Evolutionary conservation across 2,329 filamentous ascomycete genomes (phyloP).

Genomic region (Epichloe gansuensis): DNA sequence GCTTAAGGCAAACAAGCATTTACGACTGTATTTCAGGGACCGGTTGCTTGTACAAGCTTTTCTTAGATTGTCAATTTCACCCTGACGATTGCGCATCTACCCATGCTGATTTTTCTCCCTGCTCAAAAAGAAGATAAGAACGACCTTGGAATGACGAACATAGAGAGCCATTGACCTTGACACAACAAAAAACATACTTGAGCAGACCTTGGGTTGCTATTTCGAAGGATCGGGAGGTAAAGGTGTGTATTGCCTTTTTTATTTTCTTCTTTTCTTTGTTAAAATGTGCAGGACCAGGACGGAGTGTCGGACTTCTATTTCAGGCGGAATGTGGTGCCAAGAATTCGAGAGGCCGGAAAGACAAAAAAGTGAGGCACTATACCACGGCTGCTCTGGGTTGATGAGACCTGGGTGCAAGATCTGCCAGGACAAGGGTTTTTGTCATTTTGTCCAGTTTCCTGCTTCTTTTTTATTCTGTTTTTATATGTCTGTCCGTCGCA

Average conservation of each 20-base stretch:
- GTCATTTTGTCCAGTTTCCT: neutral
- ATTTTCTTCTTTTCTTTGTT: conserved; percentile 11
- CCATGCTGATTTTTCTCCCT: conserved; percentile 16
- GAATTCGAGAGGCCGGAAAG: conserved; percentile 23
- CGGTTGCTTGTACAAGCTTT: conserved; percentile 16
- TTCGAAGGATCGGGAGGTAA: conserved; percentile 22
- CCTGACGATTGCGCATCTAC: conserved; percentile 12
- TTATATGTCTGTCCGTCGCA: conserved; percentile 9
- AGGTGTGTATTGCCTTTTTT: conserved; percentile 22
- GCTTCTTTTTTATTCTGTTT: neutral
- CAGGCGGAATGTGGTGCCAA: conserved; percentile 22
- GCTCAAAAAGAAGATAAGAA: conserved; percentile 9
- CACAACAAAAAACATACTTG: conserved; percentile 22
- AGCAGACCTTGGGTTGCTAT: conserved; percentile 28
- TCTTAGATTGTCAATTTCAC: conserved; percentile 14
- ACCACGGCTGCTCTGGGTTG: conserved; percentile 25
- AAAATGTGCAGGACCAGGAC: conserved; percentile 16
- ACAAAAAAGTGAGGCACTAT: conserved; percentile 28
- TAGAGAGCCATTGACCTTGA: conserved; percentile 35
- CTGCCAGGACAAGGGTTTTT: conserved; percentile 16
- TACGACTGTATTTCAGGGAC: neutral
- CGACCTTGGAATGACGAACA: conserved; percentile 32
- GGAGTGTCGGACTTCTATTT: conserved; percentile 28
- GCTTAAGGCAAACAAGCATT: conserved; percentile 27
- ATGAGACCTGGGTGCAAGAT: conserved; percentile 18